phyloP scores from a whole-genome alignment of 2,329 filamentous ascomycete genomes.

The Exophiala phaeomuriformis region DNA sequence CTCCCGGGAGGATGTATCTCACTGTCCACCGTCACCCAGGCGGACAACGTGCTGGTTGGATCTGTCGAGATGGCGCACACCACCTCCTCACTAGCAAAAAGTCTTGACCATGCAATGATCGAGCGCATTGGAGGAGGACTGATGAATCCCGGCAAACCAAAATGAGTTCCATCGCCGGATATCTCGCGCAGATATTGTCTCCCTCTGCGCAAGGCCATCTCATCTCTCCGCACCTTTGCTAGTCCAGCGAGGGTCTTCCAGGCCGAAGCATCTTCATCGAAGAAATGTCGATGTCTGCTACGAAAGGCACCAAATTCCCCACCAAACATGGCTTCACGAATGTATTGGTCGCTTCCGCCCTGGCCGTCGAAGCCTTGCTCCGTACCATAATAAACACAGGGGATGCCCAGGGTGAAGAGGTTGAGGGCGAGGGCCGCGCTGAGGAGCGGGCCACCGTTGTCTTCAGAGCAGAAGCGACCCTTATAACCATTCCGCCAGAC shows the following conservation, averaged over 20 bases:
- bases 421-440: conserved; percentile 8
- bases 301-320: conserved; percentile 13
- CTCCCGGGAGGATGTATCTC: conserved; percentile 5
- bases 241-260: conserved; percentile 1
- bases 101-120: conserved; percentile 10
- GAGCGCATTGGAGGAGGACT: conserved; percentile 2
- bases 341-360: conserved; percentile 10
- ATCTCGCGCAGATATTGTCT: conserved; percentile 16
- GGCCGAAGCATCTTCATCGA: conserved; percentile 5
- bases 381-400: conserved; percentile 16
- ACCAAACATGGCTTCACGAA: conserved; percentile 17
- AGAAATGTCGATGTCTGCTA: conserved; percentile 12
- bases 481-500: conserved; percentile 9
- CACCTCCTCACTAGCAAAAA: conserved; percentile 12
- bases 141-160: conserved; percentile 6
- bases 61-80: conserved; percentile 12
- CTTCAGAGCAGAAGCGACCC: conserved; percentile 11
- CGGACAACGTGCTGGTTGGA: background rate
- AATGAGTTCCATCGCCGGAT: conserved; percentile 8
- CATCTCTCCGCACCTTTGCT: conserved; percentile 3
- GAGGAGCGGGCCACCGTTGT: conserved; percentile 2
- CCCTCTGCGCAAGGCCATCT: conserved; percentile 12
- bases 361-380: conserved; percentile 11
- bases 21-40: conserved; percentile 8
- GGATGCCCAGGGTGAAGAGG: conserved; percentile 10